Base-by-base conservation (phyloP, 768 basidiomycete genomes). In the Pleurotus eryngii region DNA sequence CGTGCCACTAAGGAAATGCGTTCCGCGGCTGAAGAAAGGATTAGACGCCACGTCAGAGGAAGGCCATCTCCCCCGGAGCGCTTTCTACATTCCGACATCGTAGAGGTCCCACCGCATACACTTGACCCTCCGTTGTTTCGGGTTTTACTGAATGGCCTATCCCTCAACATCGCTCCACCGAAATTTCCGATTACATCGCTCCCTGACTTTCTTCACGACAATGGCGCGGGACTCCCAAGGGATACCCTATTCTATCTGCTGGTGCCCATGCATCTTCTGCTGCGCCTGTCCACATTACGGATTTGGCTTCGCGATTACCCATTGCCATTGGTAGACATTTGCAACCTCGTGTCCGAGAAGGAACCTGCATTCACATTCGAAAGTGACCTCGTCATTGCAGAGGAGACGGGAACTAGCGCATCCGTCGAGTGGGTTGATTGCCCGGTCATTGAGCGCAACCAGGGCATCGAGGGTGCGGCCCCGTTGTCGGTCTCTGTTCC, bases 241-340 rank as follows among this genome's bases (percentile, higher is more conserved):
- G 81, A 87, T 54, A 89, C 87, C 0, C 64, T 82, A 62, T 97
- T 87, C 67, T 86, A 90, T 9, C 76, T 98, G 22, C 78, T 97
- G 61, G 73, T 96, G 17, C 95, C 95, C 3, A 70, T 98, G 63
- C 88, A 94, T 65, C 68, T 98, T 17, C 78, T 81, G 37, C 84
- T 92, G 70, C 76, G 82, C 1, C 74, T 92, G 51, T 74, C 79
- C 3, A 79, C 83, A n/a, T 70, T 86, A 15, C 78, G 78, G 47
- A 73, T 85, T 45, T 80, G 81, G 3, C 76, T 95, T 7, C 86
- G 95, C 30, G 94, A 96, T 72, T 95, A 96, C 71, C 92, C 95
- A 2, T 71, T 97, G 30, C 93, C 95, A 1, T 68, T 98, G 51
- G 71, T 94, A n/a, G 77, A 86, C 64, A 80, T 96, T 45, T 88